These are phyloP conservation scores for Cercophora sp. DNA, from an alignment of 495 filamentous ascomycete species.

Conservation along the genomic window DNA sequence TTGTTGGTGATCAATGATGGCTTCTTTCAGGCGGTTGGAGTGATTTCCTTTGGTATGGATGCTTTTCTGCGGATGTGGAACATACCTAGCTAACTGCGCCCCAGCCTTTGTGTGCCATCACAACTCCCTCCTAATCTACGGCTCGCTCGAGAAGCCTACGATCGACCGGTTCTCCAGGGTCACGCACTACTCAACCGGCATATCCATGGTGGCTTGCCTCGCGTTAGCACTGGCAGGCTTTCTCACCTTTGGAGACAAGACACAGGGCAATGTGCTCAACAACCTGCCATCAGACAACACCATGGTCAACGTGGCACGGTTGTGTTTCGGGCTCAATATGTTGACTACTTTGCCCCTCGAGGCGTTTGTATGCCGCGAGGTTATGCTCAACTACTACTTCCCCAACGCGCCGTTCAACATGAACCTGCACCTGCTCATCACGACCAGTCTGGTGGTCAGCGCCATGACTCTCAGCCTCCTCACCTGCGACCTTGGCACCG, in stretches of 20 bases:
- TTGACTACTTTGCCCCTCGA: slow-evolving; percentile 93
- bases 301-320: slow-evolving; percentile 87
- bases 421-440: slow-evolving; percentile 81
- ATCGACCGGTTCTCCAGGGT: slow-evolving; percentile 88
- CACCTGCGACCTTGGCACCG: slow-evolving; percentile 87
- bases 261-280: slow-evolving; percentile 92
- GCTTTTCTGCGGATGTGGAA: neutral
- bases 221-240: slow-evolving; percentile 86
- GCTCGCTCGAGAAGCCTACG: slow-evolving; percentile 88
- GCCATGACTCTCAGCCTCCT: slow-evolving; percentile 74
- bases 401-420: slow-evolving; percentile 71
- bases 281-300: slow-evolving; percentile 89
- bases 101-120: slow-evolving; percentile 92
- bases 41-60: slow-evolving; percentile 89
- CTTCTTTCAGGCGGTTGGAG: slow-evolving; percentile 91
- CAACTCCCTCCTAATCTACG: slow-evolving; percentile 95
- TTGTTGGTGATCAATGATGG: slow-evolving; percentile 73
- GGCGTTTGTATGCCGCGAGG: slow-evolving; percentile 94
- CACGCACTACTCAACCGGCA: slow-evolving; percentile 84
- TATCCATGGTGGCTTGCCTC: slow-evolving; percentile 86
- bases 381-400: slow-evolving; percentile 93
- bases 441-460: slow-evolving; percentile 68
- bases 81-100: too few relatives aligned
- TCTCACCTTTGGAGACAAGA: slow-evolving; percentile 86
- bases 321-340: slow-evolving; percentile 98